phyloP scores from a whole-genome alignment of 306 rosid species.

The Pachyrhizus erosus region DNA sequence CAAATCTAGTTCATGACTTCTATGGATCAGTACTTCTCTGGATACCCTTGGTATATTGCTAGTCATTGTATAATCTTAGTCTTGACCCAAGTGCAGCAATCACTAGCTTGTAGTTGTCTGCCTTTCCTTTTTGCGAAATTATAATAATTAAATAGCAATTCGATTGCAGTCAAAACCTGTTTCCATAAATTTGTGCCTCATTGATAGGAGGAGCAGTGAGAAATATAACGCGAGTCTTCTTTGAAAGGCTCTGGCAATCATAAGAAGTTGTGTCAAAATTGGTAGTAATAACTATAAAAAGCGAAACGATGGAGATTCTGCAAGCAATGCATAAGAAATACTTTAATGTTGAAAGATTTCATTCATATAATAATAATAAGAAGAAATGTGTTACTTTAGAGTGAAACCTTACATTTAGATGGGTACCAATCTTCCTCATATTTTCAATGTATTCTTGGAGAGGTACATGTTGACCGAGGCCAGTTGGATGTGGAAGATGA shows the following conservation, averaged over 20 bases:
- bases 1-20: neutral
- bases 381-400: neutral
- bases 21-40: neutral
- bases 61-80: neutral
- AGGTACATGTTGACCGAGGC: constrained; percentile 71
- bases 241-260: constrained; percentile 65
- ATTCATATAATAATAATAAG: neutral
- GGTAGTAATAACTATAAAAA: neutral
- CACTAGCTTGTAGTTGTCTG: neutral
- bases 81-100: neutral
- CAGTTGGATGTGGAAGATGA: constrained; percentile 59
- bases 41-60: neutral
- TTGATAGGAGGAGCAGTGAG: constrained; percentile 73
- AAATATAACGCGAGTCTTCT: constrained; percentile 66
- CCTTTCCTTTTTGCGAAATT: neutral
- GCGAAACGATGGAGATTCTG: neutral
- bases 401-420: constrained; percentile 62
- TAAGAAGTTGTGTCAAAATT: constrained; percentile 30
- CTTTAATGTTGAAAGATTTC: constrained; percentile 14
- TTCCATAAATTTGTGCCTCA: constrained; percentile 53
- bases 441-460: constrained; percentile 78
- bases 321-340: neutral
- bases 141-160: neutral
- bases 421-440: constrained; percentile 70
- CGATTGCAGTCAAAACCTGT: constrained; percentile 44